Percentiles rank a stretch among this genome's conserved stretches.
phyloP scores from a whole-genome alignment of 345 rosid species.

The Murraya koenigii region DNA sequence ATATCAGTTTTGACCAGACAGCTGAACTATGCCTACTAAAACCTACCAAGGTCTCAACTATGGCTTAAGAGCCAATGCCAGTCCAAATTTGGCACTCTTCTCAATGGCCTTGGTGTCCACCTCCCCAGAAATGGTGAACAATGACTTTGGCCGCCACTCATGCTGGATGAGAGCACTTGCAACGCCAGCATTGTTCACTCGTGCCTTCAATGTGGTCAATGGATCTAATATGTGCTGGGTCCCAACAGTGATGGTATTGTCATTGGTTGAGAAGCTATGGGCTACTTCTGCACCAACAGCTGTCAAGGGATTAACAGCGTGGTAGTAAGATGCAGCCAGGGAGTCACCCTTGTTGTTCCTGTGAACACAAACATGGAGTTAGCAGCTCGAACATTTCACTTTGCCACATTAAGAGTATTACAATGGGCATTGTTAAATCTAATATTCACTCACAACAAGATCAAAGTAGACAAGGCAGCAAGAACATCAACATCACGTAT shows the following conservation, averaged over 20 bases:
- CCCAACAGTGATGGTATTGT: conserved; percentile 71
- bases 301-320: conserved; percentile 50
- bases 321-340: conserved; percentile 73
- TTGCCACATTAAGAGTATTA: not conserved
- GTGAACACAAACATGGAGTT: conserved; percentile 13
- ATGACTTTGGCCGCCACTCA: conserved; percentile 82
- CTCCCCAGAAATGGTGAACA: conserved; percentile 77
- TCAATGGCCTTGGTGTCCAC: conserved; percentile 84
- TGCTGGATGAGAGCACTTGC: conserved; percentile 85
- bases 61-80: conserved; percentile 86
- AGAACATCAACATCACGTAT: not conserved
- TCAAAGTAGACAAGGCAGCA: not conserved
- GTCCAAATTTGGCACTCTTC: conserved; percentile 81
- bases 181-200: conserved; percentile 69
- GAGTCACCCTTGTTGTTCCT: conserved; percentile 85
- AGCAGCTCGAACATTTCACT: not conserved
- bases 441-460: not conserved
- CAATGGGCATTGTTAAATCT: not conserved
- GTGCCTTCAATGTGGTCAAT: conserved; percentile 70
- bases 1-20: conserved; percentile 16
- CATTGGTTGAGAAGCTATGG: conserved; percentile 73
- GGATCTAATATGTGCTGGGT: conserved; percentile 75
- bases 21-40: conserved; percentile 17
- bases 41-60: conserved; percentile 25
- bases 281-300: conserved; percentile 84